Percentiles rank a stretch among this genome's conserved stretches.
These are phyloP conservation scores for Senna tora DNA, from an alignment of 306 rosid species.

Conservation along the genomic window DNA sequence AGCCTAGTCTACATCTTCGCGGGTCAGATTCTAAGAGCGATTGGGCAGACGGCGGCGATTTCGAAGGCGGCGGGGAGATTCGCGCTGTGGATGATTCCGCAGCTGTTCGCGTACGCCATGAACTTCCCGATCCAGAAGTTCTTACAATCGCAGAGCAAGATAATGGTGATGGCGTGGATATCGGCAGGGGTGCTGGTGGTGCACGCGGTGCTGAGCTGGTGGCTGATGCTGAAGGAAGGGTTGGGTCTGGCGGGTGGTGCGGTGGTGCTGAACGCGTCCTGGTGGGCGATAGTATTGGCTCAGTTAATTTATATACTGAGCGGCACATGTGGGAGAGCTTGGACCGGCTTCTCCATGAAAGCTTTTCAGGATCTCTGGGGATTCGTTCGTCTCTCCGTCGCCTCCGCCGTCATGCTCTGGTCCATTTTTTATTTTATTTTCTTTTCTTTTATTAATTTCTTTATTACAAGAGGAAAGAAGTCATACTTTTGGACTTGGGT, in stretches of 20 bases:
- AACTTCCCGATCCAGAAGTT: slow-evolving; percentile 75
- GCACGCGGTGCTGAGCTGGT: slow-evolving; percentile 72
- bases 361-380: slow-evolving; percentile 77
- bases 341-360: slow-evolving; percentile 70
- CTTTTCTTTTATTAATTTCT: too few species aligned
- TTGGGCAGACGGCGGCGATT: slow-evolving; percentile 69
- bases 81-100: slow-evolving; percentile 84
- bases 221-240: slow-evolving; percentile 55
- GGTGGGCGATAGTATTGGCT: slow-evolving; percentile 70
- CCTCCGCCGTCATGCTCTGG: slow-evolving; percentile 90
- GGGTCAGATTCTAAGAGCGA: slow-evolving; percentile 43
- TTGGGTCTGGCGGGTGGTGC: slow-evolving; percentile 84
- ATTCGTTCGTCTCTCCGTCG: slow-evolving; percentile 70
- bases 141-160: slow-evolving; percentile 87
- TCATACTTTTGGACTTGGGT: too few species aligned
- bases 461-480: too few species aligned
- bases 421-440: slow-evolving; percentile 2
- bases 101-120: slow-evolving; percentile 78
- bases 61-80: slow-evolving; percentile 75
- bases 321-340: slow-evolving; percentile 70
- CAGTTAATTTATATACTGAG: slow-evolving; percentile 60
- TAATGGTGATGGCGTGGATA: slow-evolving; percentile 81
- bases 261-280: slow-evolving; percentile 63
- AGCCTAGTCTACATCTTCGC: slow-evolving; percentile 63
- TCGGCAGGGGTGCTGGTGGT: slow-evolving; percentile 54